Percentiles rank a stretch among this genome's conserved stretches.
Conservation (phyloP, 2,329 filamentous ascomycete species). For the Ophiostoma ips region DNA sequence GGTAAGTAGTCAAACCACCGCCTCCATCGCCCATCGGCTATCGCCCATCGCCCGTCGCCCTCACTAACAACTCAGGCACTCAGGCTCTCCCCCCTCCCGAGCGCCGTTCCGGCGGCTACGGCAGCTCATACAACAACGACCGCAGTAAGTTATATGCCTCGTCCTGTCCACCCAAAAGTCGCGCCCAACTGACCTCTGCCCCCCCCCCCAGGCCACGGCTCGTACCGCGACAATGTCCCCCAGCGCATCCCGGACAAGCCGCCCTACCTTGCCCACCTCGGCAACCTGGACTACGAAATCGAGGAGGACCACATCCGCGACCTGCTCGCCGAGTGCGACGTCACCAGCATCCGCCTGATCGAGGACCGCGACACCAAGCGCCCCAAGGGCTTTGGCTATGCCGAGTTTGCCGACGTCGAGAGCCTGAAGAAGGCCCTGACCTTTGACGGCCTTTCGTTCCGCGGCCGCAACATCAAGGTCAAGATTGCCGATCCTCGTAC, state of each 20-base stretch:
- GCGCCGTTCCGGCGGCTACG: constrained; percentile 24
- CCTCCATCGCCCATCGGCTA: too few relatives aligned
- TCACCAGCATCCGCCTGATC: constrained; percentile 87
- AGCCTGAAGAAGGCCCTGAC: constrained; percentile 83
- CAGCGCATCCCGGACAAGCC: constrained; percentile 68
- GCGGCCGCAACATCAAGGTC: constrained; percentile 79
- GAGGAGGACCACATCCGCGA: constrained; percentile 69
- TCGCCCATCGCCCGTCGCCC: too few relatives aligned
- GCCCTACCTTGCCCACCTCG: constrained; percentile 88
- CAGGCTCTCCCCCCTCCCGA: constrained; percentile 41
- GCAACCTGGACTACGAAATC: constrained; percentile 92
- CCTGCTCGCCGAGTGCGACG: constrained; percentile 73
- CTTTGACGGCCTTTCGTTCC: constrained; percentile 68
- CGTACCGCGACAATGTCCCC: constrained; percentile 58
- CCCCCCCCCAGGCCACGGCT: constrained; percentile 3
- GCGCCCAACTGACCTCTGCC: too few relatives aligned
- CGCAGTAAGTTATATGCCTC: constrained; percentile 8
- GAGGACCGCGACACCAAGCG: constrained; percentile 89
- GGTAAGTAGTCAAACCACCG: constrained; percentile 49
- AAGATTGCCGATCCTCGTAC: constrained; percentile 96
- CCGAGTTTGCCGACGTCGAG: constrained; percentile 79
- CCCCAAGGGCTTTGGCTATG: constrained; percentile 96
- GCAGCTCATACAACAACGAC: constrained; percentile 14
- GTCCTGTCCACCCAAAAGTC: not conserved
- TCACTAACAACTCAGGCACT: constrained; percentile 28